Evolutionary conservation across 1,139 yeast species (phyloP), one percentile per base, ranked within the genome.

Genomic region (Meyerozyma guilliermondii): DNA sequence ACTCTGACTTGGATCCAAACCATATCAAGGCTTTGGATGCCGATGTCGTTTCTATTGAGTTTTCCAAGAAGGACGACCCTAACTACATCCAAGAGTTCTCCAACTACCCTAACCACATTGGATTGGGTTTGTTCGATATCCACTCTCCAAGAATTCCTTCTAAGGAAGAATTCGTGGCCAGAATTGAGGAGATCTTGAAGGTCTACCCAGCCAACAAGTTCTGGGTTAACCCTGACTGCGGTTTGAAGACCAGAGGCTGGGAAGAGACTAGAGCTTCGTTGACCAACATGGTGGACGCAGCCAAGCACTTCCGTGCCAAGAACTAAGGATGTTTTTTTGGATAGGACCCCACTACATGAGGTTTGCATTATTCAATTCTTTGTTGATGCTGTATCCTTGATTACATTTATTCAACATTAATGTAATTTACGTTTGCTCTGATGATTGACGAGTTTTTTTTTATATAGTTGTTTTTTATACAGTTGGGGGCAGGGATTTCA

Each of bases 191-290:
- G 68, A 91, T 92, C 78, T 79, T 92, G 74, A 88, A 89, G 78
- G 94, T 87, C 52, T 92, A 91, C 81, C 96, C 97, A 68, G 94
- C 94, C 65, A 87, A 87, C 69, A 91, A 91, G 76, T 87, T 92
- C 83, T 92, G 98, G 98, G 94, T 92, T 65, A 92, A 92, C 94
- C 98, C 98, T 65, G 98, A 92, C 79, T 92, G 98, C 84, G 98
- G 98, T 83, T 82, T 91, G 73, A 91, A 91, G 86, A 87, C 96
- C 68, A 85, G 96, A 80, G 92, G 91, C 57, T 87, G 95, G 95
- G 84, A 84, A 55, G 95, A 87, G 79, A 86, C 88, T 60, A 76
- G 62, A 61, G 83, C 80, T 61, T 83, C 91, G 53, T 85, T 92
- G 74, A 85, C 94, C 68, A 87, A 92, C 78, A 92, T 92, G 98